Conservation (phyloP, 805 yeast genomes). For the Ogataea paradorogensis region DNA sequence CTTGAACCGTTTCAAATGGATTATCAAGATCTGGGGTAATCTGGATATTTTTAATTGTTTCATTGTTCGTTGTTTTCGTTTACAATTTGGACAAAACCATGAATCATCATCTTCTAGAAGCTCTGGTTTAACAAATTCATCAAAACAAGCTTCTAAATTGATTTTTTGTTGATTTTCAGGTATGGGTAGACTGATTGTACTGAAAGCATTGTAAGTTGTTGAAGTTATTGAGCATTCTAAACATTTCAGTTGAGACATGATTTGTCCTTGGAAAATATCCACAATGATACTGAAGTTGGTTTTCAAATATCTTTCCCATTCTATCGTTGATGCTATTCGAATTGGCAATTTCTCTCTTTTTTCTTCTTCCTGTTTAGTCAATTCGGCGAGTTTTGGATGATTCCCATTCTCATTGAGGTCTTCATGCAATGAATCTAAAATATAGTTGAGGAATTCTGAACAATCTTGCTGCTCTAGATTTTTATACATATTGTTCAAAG, state of each 20-base stretch:
- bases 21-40: conserved; percentile 72
- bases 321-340: conserved; percentile 79
- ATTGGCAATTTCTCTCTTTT: conserved; percentile 70
- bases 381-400: conserved; percentile 51
- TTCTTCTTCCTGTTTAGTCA: conserved; percentile 69
- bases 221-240: conserved; percentile 70
- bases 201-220: conserved; percentile 81
- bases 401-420: conserved; percentile 70
- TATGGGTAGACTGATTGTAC: conserved; percentile 76
- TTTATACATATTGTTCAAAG: conserved; percentile 60
- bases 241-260: conserved; percentile 74
- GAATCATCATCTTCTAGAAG: conserved; percentile 71
- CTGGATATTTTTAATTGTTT: conserved; percentile 73
- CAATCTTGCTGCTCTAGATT: conserved; percentile 81
- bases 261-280: conserved; percentile 86
- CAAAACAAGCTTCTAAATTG: conserved; percentile 61
- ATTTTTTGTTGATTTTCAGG: conserved; percentile 42
- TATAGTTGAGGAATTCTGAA: conserved; percentile 72
- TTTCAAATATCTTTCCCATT: conserved; percentile 86
- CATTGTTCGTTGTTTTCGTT: conserved; percentile 56
- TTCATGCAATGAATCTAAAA: conserved; percentile 77
- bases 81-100: conserved; percentile 83
- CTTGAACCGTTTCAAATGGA: conserved; percentile 82
- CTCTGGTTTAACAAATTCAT: conserved; percentile 75
- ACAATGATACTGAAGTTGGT: conserved; percentile 78